Evolutionary conservation across 805 yeast genomes (phyloP), one percentile per base, ranked within the genome.

Genomic region (Teunomyces barrocoloradensis): DNA sequence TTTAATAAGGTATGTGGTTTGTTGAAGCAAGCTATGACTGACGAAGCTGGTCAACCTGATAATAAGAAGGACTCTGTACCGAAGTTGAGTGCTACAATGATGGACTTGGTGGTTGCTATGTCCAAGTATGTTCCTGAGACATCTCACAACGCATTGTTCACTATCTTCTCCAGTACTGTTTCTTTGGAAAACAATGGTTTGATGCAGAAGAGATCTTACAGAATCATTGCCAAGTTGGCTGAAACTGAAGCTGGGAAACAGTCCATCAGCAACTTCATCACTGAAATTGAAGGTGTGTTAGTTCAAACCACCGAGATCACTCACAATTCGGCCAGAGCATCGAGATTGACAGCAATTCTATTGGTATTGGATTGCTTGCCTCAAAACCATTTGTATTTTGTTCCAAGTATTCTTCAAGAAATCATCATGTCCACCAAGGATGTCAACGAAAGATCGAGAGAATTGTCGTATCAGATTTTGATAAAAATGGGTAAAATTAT

Each of bases 391-490:
- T 70, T 89, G 56, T 79, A 80, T 54, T 89, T 91, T 64, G 83
- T 94, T 54, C 96, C 97, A 18, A 75, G 86, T 9, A 70, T 87
- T 34, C 74, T 90, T 32, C 89, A 96, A 46, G 98, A 94, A 71
- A 84, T 90, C 20, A 92, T 94, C 46, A 73, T 94, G 57, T 82
- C 89, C 25, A 91, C 97, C 5, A 94, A 92, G 67, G 97, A 90
- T 61, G 85, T 82, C 46, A 95, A 92, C 64, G 99, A 94, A 66
- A 88, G 89, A 69, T 82, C 97, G 1, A 81, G 99, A 63, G 87
- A 84, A 52, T 72, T 83, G 12, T 85, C 97, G 0, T 94, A 85
- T 64, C 78, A 80, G 38, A 77, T 87, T 30, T 74, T 94, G 49
- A 82, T 89, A 38, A 77, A 79, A 35, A 88, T 91, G 89, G 98